Evolutionary conservation across 2,329 filamentous ascomycete species (phyloP).

Genomic region (Colletotrichum costaricense): DNA sequence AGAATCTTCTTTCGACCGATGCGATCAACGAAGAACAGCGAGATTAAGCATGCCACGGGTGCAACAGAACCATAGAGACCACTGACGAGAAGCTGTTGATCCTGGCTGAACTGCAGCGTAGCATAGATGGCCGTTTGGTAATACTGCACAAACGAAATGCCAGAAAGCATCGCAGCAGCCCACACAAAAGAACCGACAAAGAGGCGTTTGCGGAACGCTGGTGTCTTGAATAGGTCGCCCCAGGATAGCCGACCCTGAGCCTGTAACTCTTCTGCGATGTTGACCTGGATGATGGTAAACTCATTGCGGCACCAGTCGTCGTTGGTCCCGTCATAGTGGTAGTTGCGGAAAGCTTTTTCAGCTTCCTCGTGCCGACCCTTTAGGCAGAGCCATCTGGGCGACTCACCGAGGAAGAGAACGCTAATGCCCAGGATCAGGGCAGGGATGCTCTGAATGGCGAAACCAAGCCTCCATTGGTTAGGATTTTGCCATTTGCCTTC

Average conservation of each 20-base stretch:
- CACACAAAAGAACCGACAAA: constrained; percentile 54
- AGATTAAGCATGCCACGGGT: constrained; percentile 49
- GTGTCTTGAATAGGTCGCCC: constrained; percentile 46
- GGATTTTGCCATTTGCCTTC: constrained; percentile 50
- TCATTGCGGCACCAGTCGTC: constrained; percentile 50
- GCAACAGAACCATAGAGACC: constrained; percentile 52
- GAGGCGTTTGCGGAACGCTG: constrained; percentile 48
- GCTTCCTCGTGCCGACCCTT: constrained; percentile 51
- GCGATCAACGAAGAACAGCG: constrained; percentile 52
- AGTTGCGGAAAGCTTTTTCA: constrained; percentile 46
- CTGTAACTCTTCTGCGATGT: constrained; percentile 48
- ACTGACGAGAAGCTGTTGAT: constrained; percentile 51
- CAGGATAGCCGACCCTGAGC: constrained; percentile 45
- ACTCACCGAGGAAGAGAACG: constrained; percentile 49
- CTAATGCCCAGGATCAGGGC: constrained; percentile 47
- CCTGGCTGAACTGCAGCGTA: constrained; percentile 49
- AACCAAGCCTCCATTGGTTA: constrained; percentile 53
- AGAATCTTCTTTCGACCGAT: constrained; percentile 51
- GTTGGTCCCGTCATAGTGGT: constrained; percentile 49
- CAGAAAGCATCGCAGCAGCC: constrained; percentile 54
- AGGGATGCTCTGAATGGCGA: constrained; percentile 49
- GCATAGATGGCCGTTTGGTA: constrained; percentile 55
- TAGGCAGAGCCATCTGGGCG: constrained; percentile 49
- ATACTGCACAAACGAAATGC: constrained; percentile 56
- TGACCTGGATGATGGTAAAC: constrained; percentile 48